These are phyloP conservation scores for Chytriomyces confervae DNA, from an alignment of 192 early-diverging fungal genomes.

Conservation along the genomic window DNA sequence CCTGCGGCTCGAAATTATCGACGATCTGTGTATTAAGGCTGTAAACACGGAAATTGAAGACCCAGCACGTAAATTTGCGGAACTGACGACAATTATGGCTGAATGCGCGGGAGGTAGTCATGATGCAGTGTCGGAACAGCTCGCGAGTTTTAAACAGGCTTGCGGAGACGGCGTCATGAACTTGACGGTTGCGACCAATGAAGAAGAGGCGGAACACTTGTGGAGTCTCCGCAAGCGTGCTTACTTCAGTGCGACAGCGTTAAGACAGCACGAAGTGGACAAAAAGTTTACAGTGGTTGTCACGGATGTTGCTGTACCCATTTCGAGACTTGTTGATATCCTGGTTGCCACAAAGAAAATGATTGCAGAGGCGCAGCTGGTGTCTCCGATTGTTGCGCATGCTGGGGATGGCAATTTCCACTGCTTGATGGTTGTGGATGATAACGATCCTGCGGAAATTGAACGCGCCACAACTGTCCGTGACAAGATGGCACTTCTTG, in stretches of 20 bases:
- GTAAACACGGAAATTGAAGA: slow-evolving; percentile 55
- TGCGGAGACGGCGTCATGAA: slow-evolving; percentile 14
- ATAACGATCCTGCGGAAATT: slow-evolving; percentile 46
- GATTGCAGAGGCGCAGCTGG: slow-evolving; percentile 43
- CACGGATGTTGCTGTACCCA: slow-evolving; percentile 69
- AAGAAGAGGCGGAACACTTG: slow-evolving; percentile 49
- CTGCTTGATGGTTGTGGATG: slow-evolving; percentile 56
- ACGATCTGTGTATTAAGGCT: slow-evolving; percentile 59
- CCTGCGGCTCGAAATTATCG: slow-evolving; percentile 65
- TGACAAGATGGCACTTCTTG: slow-evolving; percentile 48
- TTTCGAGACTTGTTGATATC: slow-evolving; percentile 57
- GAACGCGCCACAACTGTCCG: slow-evolving; percentile 52
- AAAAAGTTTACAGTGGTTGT: slow-evolving; percentile 50
- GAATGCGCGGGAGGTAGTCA: slow-evolving; percentile 59
- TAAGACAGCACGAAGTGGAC: slow-evolving; percentile 33
- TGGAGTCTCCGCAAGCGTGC: slow-evolving; percentile 65
- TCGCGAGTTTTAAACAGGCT: slow-evolving; percentile 37
- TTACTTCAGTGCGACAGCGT: slow-evolving; percentile 45
- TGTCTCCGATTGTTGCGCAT: slow-evolving; percentile 58
- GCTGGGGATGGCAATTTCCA: slow-evolving; percentile 73
- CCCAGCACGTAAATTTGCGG: slow-evolving; percentile 40
- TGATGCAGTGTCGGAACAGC: slow-evolving; percentile 48
- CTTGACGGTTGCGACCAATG: slow-evolving; percentile 39
- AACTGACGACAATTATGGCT: slow-evolving; percentile 59
- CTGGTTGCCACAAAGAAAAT: slow-evolving; percentile 55